Conservation (phyloP, 805 yeast species). For the Pichia gijzeniarum region DNA sequence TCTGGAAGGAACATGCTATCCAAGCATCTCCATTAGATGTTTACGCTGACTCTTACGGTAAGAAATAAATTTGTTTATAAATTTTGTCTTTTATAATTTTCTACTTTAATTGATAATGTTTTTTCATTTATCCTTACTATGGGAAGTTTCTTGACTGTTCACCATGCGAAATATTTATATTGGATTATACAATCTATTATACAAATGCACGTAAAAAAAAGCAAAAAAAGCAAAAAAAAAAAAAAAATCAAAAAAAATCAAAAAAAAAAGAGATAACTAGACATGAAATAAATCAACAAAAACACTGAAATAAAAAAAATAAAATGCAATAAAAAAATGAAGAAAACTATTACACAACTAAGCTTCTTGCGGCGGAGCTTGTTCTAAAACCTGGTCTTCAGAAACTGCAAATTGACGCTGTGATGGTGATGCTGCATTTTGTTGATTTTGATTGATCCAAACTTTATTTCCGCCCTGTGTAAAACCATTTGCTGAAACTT, state of each 20-base stretch:
- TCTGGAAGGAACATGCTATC: conserved; percentile 85
- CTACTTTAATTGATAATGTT: background rate
- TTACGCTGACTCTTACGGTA: conserved; percentile 81
- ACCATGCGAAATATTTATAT: too few species aligned
- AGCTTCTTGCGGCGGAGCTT: conserved; percentile 46
- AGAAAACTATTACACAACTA: conserved; percentile 5
- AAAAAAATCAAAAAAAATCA: too few species aligned
- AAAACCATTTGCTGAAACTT: conserved; percentile 19
- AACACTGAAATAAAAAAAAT: conserved; percentile 3
- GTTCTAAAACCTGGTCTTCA: conserved; percentile 66
- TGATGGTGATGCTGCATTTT: conserved; percentile 35
- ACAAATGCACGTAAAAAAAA: too few species aligned
- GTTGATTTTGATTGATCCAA: conserved; percentile 26
- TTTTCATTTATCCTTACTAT: too few species aligned
- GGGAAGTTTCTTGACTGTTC: too few species aligned
- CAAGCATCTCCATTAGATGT: conserved; percentile 91
- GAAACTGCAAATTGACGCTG: conserved; percentile 73
- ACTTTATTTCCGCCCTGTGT: conserved; percentile 22
- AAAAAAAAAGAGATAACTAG: too few species aligned
- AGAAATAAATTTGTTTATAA: conserved; percentile 44
- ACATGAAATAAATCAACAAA: background rate
- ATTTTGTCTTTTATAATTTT: background rate
- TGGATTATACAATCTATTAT: too few species aligned
- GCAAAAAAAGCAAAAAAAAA: too few species aligned
- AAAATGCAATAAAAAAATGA: background rate